Evolutionary conservation across 208 protist genomes (phyloP).

Genomic region (Leishmania tropica): DNA sequence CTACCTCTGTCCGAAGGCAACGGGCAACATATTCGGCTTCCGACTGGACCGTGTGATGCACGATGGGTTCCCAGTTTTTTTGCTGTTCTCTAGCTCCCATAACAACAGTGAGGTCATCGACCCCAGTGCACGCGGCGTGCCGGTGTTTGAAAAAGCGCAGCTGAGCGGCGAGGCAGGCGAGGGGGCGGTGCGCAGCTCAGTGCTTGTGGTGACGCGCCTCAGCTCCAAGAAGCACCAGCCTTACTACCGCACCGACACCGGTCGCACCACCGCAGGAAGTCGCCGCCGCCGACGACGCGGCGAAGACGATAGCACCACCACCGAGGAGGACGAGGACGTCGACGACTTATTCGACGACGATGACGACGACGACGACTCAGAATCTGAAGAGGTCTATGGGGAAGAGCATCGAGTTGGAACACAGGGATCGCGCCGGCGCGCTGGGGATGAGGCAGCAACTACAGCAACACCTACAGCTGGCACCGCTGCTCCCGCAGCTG

Average conservation of each 20-base stretch:
- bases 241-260: not conserved
- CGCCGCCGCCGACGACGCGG: not conserved
- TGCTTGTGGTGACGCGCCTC: slow-evolving; percentile 48
- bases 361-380: not conserved
- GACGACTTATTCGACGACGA: slow-evolving; percentile 22
- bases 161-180: slow-evolving; percentile 47
- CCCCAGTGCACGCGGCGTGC: slow-evolving; percentile 34
- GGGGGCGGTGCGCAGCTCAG: slow-evolving; percentile 15
- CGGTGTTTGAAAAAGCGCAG: slow-evolving; percentile 51
- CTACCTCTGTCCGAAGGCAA: slow-evolving; percentile 52
- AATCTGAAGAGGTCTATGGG: not conserved
- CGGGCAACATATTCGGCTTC: slow-evolving; percentile 67
- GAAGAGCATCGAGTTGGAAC: slow-evolving; percentile 10
- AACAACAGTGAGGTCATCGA: slow-evolving; percentile 43
- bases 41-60: slow-evolving; percentile 68
- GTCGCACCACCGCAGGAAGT: slow-evolving; percentile 1
- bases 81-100: slow-evolving; percentile 56
- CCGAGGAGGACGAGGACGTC: slow-evolving; percentile 28
- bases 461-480: not conserved
- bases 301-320: slow-evolving; percentile 13
- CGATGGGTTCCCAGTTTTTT: slow-evolving; percentile 66
- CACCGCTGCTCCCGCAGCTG: not conserved
- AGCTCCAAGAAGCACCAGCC: slow-evolving; percentile 32
- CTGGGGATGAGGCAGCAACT: not conserved
- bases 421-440: slow-evolving; percentile 4